phyloP scores from a whole-genome alignment of 2,329 filamentous ascomycete genomes.

The Ascochyta rabiei region DNA sequence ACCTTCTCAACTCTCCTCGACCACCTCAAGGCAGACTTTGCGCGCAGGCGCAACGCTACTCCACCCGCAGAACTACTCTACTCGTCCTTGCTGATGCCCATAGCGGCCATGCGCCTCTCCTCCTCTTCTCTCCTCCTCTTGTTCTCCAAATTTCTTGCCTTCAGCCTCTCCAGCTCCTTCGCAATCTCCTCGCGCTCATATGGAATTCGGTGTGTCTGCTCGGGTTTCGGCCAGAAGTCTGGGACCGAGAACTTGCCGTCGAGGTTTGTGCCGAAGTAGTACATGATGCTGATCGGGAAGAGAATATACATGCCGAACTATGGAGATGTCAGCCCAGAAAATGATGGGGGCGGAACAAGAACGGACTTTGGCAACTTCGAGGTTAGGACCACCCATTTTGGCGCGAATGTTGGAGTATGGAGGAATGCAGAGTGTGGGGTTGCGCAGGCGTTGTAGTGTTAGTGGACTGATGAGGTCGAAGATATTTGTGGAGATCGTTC shows the following conservation, averaged over 20 bases:
- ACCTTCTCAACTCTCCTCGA: neutral
- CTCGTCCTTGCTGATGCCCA: constrained; percentile 24
- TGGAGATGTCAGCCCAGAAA: constrained; percentile 2
- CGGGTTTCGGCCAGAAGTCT: constrained; percentile 89
- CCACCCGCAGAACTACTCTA: neutral
- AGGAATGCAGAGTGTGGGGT: constrained; percentile 3
- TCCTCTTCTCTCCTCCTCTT: constrained; percentile 56
- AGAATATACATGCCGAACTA: constrained; percentile 99
- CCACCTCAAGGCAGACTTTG: neutral
- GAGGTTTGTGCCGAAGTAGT: constrained; percentile 99
- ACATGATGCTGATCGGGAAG: constrained; percentile 99
- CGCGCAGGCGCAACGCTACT: neutral
- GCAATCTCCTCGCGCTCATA: constrained; percentile 82
- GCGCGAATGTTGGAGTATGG: constrained; percentile 20
- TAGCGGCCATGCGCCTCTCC: constrained; percentile 26
- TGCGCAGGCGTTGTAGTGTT: neutral
- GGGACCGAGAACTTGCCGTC: constrained; percentile 82
- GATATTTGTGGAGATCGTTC: constrained; percentile 29
- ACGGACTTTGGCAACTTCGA: constrained; percentile 90
- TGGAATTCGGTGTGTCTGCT: constrained; percentile 77
- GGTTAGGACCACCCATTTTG: constrained; percentile 80
- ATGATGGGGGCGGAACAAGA: neutral
- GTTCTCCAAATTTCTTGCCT: constrained; percentile 54
- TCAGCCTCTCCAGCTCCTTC: constrained; percentile 76
- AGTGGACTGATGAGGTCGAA: constrained; percentile 14